Conservation (phyloP, 2,329 filamentous ascomycete genomes). For the Colletotrichum chlorophyti region DNA sequence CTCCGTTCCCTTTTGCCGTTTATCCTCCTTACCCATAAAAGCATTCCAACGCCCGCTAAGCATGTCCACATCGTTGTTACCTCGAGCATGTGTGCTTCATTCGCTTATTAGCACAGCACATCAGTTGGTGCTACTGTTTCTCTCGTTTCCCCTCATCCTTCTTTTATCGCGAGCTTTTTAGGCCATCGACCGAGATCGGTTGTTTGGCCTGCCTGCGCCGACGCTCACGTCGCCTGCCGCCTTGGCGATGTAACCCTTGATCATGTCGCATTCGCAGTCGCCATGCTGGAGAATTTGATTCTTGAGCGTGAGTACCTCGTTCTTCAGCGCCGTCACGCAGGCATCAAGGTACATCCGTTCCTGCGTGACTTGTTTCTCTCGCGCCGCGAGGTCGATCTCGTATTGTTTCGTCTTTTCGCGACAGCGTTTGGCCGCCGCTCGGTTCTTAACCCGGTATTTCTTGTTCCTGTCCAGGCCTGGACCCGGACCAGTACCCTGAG, state of each 20-base stretch:
- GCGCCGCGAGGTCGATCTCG: constrained; percentile 12
- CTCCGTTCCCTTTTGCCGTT: too few relatives aligned
- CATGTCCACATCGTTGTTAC: too few relatives aligned
- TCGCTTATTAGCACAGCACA: too few relatives aligned
- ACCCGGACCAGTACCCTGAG: too few relatives aligned
- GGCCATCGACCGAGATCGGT: too few relatives aligned
- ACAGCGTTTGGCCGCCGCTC: constrained; percentile 26
- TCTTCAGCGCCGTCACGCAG: constrained; percentile 10
- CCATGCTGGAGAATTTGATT: constrained; percentile 21
- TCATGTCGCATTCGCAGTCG: constrained; percentile 23
- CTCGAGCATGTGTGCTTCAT: too few relatives aligned
- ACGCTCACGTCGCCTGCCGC: constrained; percentile 3
- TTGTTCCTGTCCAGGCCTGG: background rate
- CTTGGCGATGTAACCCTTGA: constrained; percentile 20
- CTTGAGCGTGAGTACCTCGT: constrained; percentile 19
- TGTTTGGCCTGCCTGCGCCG: too few relatives aligned
- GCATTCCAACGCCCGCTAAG: too few relatives aligned
- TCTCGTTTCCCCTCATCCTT: too few relatives aligned
- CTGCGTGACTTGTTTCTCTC: constrained; percentile 6
- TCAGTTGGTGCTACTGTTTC: too few relatives aligned
- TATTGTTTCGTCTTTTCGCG: constrained; percentile 27
- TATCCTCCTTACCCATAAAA: too few relatives aligned
- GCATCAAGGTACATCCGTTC: constrained; percentile 22
- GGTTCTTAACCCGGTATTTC: constrained; percentile 24
- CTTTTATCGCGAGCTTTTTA: too few relatives aligned